phyloP scores from a whole-genome alignment of 352 stramenopile genomes.

The Phytophthora brassicae region DNA sequence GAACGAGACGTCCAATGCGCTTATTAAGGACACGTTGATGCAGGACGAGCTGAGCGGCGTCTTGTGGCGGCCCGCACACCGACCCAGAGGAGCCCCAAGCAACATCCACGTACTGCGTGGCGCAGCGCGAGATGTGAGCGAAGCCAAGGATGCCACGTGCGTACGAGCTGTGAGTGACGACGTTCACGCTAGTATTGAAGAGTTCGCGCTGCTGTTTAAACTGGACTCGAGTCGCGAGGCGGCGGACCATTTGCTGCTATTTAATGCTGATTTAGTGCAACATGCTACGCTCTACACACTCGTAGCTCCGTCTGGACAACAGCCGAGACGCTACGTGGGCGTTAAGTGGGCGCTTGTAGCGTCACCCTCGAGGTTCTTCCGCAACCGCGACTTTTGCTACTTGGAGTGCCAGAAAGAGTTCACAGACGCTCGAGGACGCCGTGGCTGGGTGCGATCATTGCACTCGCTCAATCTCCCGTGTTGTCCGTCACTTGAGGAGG shows the following conservation, averaged over 20 bases:
- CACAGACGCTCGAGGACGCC: conserved; percentile 51
- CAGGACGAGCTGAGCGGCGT: conserved; percentile 44
- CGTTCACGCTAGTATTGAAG: conserved; percentile 80
- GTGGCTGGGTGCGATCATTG: conserved; percentile 57
- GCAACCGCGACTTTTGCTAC: conserved; percentile 83
- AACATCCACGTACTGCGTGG: conserved; percentile 64
- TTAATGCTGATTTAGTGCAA: conserved; percentile 76
- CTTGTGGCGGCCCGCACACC: conserved; percentile 57
- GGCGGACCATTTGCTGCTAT: conserved; percentile 72
- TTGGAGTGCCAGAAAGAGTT: conserved; percentile 88
- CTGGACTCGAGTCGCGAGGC: conserved; percentile 64
- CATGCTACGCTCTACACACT: conserved; percentile 75
- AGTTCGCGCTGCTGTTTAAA: conserved; percentile 85
- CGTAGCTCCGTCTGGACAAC: conserved; percentile 64
- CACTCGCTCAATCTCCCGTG: conserved; percentile 63
- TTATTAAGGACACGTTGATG: conserved; percentile 72
- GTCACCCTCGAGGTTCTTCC: conserved; percentile 70
- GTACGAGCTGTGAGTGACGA: conserved; percentile 61
- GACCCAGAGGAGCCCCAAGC: conserved; percentile 24
- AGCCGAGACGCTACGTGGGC: conserved; percentile 74
- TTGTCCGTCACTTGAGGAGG: conserved; percentile 50
- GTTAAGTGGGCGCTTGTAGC: conserved; percentile 83
- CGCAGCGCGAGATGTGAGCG: conserved; percentile 36
- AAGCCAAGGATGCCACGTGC: conserved; percentile 52
- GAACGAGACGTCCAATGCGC: conserved; percentile 81